These are phyloP conservation scores for Clitopilus passeckerianus DNA, from an alignment of 768 basidiomycete species.

Conservation along the genomic window DNA sequence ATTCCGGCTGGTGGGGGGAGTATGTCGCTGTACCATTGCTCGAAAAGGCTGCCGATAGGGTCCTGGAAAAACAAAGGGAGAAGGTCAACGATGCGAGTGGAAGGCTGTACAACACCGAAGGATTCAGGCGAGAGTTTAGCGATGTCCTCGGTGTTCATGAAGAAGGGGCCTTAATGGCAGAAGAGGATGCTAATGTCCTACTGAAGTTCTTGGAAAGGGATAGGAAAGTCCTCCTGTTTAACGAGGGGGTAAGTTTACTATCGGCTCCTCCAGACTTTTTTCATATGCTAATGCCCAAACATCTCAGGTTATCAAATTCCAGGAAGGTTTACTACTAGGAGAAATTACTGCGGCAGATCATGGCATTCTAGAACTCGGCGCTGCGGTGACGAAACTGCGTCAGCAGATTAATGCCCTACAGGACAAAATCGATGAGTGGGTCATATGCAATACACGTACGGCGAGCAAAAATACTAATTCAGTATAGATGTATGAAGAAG, in stretches of 20 bases:
- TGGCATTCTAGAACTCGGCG: slow-evolving; percentile 78
- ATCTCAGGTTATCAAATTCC: slow-evolving; percentile 70
- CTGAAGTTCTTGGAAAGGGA: slow-evolving; percentile 81
- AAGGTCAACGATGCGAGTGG: slow-evolving; percentile 49
- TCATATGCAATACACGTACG: slow-evolving; percentile 2
- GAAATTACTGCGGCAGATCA: slow-evolving; percentile 74
- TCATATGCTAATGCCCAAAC: neutral
- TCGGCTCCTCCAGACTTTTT: neutral
- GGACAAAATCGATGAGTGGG: slow-evolving; percentile 67
- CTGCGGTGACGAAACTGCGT: slow-evolving; percentile 61
- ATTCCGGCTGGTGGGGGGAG: slow-evolving; percentile 61
- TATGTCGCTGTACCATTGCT: slow-evolving; percentile 66
- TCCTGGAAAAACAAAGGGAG: slow-evolving; percentile 39
- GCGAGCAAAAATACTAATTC: neutral
- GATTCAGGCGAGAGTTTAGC: slow-evolving; percentile 60
- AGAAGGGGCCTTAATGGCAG: slow-evolving; percentile 35
- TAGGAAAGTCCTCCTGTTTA: slow-evolving; percentile 52
- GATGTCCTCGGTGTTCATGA: slow-evolving; percentile 21
- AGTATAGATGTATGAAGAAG: slow-evolving; percentile 57
- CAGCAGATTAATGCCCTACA: slow-evolving; percentile 68
- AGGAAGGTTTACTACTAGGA: slow-evolving; percentile 24
- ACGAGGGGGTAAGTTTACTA: slow-evolving; percentile 55
- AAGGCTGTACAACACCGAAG: slow-evolving; percentile 52
- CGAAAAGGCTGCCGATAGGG: slow-evolving; percentile 59
- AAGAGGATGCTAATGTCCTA: slow-evolving; percentile 63